Evolutionary conservation across 306 rosid genomes (phyloP).

Genomic region (Canavalia gladiata): DNA sequence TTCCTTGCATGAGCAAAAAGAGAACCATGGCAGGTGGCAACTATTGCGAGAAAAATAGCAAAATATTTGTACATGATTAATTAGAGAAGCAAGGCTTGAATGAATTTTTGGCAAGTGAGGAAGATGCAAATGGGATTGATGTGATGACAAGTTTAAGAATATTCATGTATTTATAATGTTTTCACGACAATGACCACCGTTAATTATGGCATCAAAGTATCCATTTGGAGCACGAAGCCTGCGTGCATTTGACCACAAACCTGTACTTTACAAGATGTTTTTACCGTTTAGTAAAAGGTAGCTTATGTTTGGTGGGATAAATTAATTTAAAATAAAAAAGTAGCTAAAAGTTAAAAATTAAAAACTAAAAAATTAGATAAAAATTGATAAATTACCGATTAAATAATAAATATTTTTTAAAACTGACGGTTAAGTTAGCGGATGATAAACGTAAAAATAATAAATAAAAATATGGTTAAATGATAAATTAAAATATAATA

Average conservation of each 20-base stretch:
- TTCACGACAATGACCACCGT: not conserved
- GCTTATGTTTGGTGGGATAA: no score
- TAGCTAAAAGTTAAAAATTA: no score
- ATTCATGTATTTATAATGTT: not conserved
- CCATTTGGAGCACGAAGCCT: not conserved
- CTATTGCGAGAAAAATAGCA: not conserved
- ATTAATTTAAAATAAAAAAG: no score
- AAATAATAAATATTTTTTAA: no score
- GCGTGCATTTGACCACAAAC: not conserved
- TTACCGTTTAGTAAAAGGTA: no score
- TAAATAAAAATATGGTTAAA: no score
- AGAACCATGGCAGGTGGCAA: not conserved
- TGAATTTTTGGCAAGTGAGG: not conserved
- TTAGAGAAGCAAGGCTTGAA: not conserved
- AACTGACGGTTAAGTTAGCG: no score
- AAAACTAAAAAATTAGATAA: no score
- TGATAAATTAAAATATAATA: no score
- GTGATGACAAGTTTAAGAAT: not conserved
- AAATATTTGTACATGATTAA: not conserved
- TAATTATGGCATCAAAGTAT: not conserved
- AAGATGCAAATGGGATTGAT: not conserved
- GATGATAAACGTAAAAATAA: no score
- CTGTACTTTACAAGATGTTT: not conserved
- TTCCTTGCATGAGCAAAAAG: not conserved
- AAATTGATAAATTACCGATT: no score